These are phyloP conservation scores for Quercus engelmannii DNA, from an alignment of 306 rosid genomes.

Conservation along the genomic window DNA sequence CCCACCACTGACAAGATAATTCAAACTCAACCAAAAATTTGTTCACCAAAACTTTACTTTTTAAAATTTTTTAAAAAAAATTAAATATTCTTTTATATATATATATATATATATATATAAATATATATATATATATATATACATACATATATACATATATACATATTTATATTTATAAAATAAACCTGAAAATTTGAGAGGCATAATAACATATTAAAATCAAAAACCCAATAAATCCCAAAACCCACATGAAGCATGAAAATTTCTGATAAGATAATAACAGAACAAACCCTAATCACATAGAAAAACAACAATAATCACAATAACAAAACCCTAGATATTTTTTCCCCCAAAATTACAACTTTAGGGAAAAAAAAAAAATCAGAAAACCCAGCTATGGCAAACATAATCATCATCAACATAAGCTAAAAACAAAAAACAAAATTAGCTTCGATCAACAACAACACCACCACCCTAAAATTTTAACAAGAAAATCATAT, in stretches of 20 bases:
- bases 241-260: background rate
- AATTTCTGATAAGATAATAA: background rate
- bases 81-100: too few species aligned
- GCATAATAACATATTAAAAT: background rate
- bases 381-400: background rate
- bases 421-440: background rate
- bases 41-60: too few species aligned
- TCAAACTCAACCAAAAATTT: too few species aligned
- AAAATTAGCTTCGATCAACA: background rate
- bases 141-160: too few species aligned
- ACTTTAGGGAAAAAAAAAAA: background rate
- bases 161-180: too few species aligned
- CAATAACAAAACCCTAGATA: background rate
- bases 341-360: background rate
- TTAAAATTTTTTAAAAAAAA: too few species aligned
- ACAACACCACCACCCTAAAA: background rate
- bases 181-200: background rate
- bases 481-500: background rate
- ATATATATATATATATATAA: too few species aligned
- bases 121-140: too few species aligned
- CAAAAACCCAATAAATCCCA: background rate
- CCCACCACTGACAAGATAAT: too few species aligned
- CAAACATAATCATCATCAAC: background rate
- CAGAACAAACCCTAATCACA: background rate
- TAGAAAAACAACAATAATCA: background rate